Base-by-base conservation (phyloP, 148 eudicot species). In the Amaranthus hypochondriacus region DNA sequence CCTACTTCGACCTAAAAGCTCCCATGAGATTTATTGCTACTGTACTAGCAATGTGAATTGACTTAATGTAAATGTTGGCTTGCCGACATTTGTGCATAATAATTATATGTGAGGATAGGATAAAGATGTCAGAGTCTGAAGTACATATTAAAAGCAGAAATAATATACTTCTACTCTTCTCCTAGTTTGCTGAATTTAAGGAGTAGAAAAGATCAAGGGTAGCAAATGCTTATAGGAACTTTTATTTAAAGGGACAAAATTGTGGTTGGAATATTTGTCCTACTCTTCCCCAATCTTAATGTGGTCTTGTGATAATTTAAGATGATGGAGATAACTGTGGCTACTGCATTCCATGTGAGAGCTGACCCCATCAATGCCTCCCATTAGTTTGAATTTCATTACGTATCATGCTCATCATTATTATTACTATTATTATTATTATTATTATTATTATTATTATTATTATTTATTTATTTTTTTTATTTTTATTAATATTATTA, bases 311-410 rank as follows among this genome's bases (percentile, higher is more conserved):
- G 66, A 48, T 48, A n/a, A 75, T 63, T 77, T 71, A 76, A 28
- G 39, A 2, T 76, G 63, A 70, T 68, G 66, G 59, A 44, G 39
- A 53, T 48, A 5, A 62, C n/a, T 64, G 70, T 76, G 42, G 11
- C 70, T 62, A 56, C 56, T 71, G 75, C 59, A 56, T 53, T 47
- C 55, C 80, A 72, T 72, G 76, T 77, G 80, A 71, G 54, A 63
- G 48, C 68, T 64, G 75, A 71, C 80, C 66, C 39, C 44, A 48
- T 59, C 7, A 18, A 4, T 48, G 73, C 21, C 60, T 11, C 28
- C 48, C 61, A 43, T 39, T 13, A 66, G 55, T 47, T 48, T 48
- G 39, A n/a, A 48, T 48, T 21, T 66, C 42, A n/a, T 60, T 5
- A 60, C 7, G 0, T 60, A 28, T 28, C 39, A 28, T 28, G 39